Evolutionary conservation across 768 basidiomycete species (phyloP).

Genomic region (Clitopilus hobsonii): DNA sequence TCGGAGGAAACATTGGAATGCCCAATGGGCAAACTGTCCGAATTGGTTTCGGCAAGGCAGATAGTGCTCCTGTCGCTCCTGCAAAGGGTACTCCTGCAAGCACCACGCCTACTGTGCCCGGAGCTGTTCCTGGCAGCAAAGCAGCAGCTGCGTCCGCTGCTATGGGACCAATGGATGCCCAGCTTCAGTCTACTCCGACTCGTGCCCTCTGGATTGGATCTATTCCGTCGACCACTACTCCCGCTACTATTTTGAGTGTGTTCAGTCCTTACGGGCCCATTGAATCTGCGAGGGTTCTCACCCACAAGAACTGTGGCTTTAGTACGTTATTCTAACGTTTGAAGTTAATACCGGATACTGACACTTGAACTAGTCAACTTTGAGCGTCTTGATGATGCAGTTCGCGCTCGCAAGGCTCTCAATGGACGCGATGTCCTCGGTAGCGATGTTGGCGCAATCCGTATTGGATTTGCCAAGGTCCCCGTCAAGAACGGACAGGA

Average conservation of each 20-base stretch:
- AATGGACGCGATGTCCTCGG: slow-evolving; percentile 96
- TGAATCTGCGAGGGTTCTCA: slow-evolving; percentile 92
- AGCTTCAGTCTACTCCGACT: slow-evolving; percentile 88
- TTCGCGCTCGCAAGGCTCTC: slow-evolving; percentile 90
- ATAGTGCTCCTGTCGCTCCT: slow-evolving; percentile 90
- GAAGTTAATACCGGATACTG: not conserved
- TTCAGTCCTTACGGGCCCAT: slow-evolving; percentile 98
- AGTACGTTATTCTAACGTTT: slow-evolving; percentile 41
- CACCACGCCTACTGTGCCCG: slow-evolving; percentile 61
- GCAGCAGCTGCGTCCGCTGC: slow-evolving; percentile 41
- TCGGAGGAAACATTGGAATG: slow-evolving; percentile 92
- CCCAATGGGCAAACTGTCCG: slow-evolving; percentile 94
- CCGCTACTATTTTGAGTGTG: slow-evolving; percentile 90
- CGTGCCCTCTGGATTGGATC: slow-evolving; percentile 97
- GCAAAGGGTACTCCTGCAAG: slow-evolving; percentile 69
- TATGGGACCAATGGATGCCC: slow-evolving; percentile 73
- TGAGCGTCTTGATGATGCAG: slow-evolving; percentile 94
- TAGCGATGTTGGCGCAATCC: slow-evolving; percentile 92
- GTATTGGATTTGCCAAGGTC: slow-evolving; percentile 95
- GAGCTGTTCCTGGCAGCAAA: slow-evolving; percentile 41
- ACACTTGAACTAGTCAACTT: slow-evolving; percentile 70
- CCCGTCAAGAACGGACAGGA: slow-evolving; percentile 85
- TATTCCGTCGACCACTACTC: slow-evolving; percentile 92
- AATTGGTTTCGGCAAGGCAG: slow-evolving; percentile 97
- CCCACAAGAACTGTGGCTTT: slow-evolving; percentile 96